Conservation (phyloP, 2,329 filamentous ascomycete genomes). For the Fusarium sambucinum region DNA sequence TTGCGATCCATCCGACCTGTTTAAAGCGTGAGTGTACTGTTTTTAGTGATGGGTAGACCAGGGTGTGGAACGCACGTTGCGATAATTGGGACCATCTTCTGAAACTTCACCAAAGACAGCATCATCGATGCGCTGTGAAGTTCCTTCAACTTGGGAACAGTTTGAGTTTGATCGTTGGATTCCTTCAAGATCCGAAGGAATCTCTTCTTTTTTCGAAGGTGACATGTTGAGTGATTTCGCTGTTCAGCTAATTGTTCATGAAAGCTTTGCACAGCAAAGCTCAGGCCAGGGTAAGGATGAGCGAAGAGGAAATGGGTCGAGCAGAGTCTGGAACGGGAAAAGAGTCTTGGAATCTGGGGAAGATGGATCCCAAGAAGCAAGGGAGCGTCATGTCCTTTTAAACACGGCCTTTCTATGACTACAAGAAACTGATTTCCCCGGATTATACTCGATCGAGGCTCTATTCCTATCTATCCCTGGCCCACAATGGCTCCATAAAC, state of each 20-base stretch:
- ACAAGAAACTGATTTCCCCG: constrained; percentile 32
- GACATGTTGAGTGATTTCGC: neutral
- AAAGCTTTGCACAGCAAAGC: neutral
- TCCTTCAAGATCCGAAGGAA: constrained; percentile 12
- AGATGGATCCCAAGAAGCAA: constrained; percentile 17
- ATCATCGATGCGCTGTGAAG: constrained; percentile 12
- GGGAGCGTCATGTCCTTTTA: constrained; percentile 19
- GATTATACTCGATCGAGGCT: constrained; percentile 28
- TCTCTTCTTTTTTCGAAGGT: constrained; percentile 22
- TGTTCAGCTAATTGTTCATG: neutral
- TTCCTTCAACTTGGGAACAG: constrained; percentile 4
- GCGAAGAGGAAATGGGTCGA: neutral
- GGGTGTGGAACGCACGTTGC: constrained; percentile 1
- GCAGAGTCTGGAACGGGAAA: constrained; percentile 1
- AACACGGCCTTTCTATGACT: constrained; percentile 20
- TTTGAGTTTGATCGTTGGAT: constrained; percentile 2
- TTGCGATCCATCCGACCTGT: constrained; percentile 59
- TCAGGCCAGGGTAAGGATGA: neutral
- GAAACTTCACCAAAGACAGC: constrained; percentile 26
- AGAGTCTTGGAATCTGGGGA: constrained; percentile 26
- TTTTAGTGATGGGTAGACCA: neutral
- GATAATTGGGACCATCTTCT: constrained; percentile 24
- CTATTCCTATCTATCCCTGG: constrained; percentile 12
- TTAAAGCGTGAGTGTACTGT: neutral
- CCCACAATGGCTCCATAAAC: constrained; percentile 23